Percentiles rank a stretch among this genome's conserved stretches.
These are phyloP conservation scores for Leishmania lainsoni DNA, from an alignment of 208 protist species.

Conservation along the genomic window DNA sequence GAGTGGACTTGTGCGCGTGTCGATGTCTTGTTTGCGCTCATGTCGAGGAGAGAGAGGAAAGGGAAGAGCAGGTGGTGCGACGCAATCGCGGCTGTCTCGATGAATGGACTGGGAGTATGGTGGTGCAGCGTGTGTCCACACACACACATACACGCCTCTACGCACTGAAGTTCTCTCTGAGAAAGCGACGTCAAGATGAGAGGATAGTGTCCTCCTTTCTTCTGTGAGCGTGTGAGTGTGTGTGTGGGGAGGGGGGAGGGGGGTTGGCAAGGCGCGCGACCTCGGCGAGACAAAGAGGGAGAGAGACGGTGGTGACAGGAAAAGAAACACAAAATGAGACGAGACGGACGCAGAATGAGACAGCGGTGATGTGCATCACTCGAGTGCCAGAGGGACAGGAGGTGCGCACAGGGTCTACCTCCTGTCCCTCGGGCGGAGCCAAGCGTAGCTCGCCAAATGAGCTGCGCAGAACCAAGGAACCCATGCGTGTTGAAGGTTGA, in stretches of 20 bases:
- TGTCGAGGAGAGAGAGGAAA: slow-evolving; percentile 1
- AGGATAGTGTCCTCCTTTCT: not conserved
- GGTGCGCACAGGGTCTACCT: not conserved
- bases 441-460: not conserved
- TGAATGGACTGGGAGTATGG: not conserved
- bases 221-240: not conserved
- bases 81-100: not conserved
- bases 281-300: not conserved
- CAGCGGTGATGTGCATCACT: no score
- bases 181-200: not conserved
- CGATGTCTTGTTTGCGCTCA: not conserved
- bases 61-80: not conserved
- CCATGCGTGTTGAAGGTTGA: not conserved
- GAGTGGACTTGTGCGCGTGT: not conserved
- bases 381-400: not conserved
- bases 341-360: not conserved
- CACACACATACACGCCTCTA: not conserved
- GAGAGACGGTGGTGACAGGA: not conserved
- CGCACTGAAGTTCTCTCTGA: not conserved
- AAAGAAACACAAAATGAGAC: not conserved
- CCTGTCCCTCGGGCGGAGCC: not conserved
- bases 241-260: not conserved
- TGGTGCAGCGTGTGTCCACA: not conserved
- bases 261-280: not conserved
- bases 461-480: not conserved